Conservation (phyloP, 2,329 filamentous ascomycete genomes). For the Tricladium varicosporioides region DNA sequence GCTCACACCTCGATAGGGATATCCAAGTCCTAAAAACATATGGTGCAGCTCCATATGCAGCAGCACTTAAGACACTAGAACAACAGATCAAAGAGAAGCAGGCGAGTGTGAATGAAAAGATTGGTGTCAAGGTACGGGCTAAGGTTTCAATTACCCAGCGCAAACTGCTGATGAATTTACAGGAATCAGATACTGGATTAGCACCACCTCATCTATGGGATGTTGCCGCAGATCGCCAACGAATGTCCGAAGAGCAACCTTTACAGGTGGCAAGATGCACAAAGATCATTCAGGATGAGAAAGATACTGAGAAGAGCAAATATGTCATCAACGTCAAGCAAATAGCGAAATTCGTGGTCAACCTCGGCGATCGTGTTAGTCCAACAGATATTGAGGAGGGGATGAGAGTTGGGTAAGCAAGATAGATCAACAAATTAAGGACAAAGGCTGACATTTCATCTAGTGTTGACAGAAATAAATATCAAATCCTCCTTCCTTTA, state of each 20-base stretch:
- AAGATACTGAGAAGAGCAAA: slow-evolving; percentile 97
- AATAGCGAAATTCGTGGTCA: slow-evolving; percentile 98
- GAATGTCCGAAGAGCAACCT: slow-evolving; percentile 97
- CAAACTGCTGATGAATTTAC: slow-evolving; percentile 15
- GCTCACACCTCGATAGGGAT: slow-evolving; percentile 63
- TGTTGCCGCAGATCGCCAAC: slow-evolving; percentile 93
- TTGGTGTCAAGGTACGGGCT: slow-evolving; percentile 69
- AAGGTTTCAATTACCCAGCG: neutral
- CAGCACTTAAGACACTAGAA: slow-evolving; percentile 93
- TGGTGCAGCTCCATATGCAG: slow-evolving; percentile 92
- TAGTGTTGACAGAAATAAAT: slow-evolving; percentile 95
- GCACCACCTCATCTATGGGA: slow-evolving; percentile 99
- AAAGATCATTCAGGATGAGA: slow-evolving; percentile 97
- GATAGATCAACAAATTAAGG: slow-evolving; percentile 7
- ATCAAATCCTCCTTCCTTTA: slow-evolving; percentile 94
- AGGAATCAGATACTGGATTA: slow-evolving; percentile 98
- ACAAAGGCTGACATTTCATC: slow-evolving; percentile 19
- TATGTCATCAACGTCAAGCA: slow-evolving; percentile 99
- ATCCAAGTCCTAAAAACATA: slow-evolving; percentile 99
- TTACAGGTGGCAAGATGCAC: slow-evolving; percentile 97
- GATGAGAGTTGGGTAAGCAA: slow-evolving; percentile 81
- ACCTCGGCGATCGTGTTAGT: slow-evolving; percentile 92
- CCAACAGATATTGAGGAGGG: slow-evolving; percentile 99
- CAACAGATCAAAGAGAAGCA: slow-evolving; percentile 99
- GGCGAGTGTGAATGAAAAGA: slow-evolving; percentile 97